Base-by-base conservation (phyloP, 108 stramenopile genomes). In the Epithemia pelagica region DNA sequence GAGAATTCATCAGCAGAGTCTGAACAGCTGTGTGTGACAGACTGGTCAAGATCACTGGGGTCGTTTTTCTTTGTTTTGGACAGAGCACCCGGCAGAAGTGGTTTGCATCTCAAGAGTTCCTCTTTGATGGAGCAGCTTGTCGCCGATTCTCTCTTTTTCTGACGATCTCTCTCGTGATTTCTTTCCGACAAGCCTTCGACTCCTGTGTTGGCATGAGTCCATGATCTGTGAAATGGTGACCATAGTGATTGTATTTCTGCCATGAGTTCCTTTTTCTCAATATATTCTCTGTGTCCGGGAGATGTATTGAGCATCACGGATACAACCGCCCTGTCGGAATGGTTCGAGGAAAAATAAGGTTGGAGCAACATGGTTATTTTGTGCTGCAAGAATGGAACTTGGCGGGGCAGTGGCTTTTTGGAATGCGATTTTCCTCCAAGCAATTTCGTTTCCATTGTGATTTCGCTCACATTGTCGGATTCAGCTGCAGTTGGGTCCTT, bases 321-420 rank as follows among this genome's bases (percentile, higher is more conserved):
- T 23, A 79, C 73, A 1, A 66, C 67, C n/a, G 75, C 61, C 0
- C 54, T 56, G 2, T 52, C 32, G 32, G 62, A 67, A 2, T 52
- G 46, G 0, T 29, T 33, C 23, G 51, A 28, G 2, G 64, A 57
- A 58, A 83, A 76, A 22, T 76, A 53, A 10, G 78, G 68, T 32
- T 79, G 69, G 58, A 83, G 66, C 0, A 83, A 24, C 78, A 79
- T 83, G 10, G 82, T 77, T 0, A 83, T 46, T 58, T 79, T 79
- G 71, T 79, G 72, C 33, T 79, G 75, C 15, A 75, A 69, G 54
- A 74, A 83, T 3, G 82, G 75, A 22, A 79, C 75, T 31, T 65
- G 29, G 27, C 74, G 77, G 28, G 72, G 15, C 1, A 46, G 27
- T 29, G 62, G 67, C 7, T 1, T 62, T 19, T 30, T 19, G 1